phyloP scores from a whole-genome alignment of 106 monocot genomes.

The Xerophyta viscosa region DNA sequence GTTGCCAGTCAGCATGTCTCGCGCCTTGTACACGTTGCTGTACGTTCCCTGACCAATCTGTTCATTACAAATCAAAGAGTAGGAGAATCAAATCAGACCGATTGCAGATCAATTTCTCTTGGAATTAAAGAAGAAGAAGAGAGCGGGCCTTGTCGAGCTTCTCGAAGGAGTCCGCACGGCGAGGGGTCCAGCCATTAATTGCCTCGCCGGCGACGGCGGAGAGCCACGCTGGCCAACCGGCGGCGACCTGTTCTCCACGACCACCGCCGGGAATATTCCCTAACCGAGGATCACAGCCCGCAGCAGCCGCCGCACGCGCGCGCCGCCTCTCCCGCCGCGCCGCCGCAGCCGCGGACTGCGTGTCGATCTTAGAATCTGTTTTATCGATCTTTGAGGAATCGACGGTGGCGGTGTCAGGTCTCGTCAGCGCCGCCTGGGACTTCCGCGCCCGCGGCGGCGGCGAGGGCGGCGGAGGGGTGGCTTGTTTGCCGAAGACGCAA shows the following conservation, averaged over 20 bases:
- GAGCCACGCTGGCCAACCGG: slow-evolving; percentile 74
- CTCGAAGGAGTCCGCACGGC: slow-evolving; percentile 57
- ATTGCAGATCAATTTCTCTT: neutral
- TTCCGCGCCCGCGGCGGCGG: neutral
- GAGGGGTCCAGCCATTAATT: slow-evolving; percentile 67
- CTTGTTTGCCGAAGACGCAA: slow-evolving; percentile 1
- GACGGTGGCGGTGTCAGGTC: no score
- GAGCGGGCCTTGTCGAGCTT: slow-evolving; percentile 50
- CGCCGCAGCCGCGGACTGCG: neutral
- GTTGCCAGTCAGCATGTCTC: slow-evolving; percentile 36
- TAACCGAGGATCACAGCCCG: neutral
- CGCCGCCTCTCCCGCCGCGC: neutral
- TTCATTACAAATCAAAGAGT: neutral
- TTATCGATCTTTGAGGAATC: no score
- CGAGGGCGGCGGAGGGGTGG: no score
- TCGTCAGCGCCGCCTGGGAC: neutral
- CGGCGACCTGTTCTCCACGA: slow-evolving; percentile 58
- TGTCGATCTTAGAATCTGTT: neutral
- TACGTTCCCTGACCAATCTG: slow-evolving; percentile 72
- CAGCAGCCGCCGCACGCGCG: slow-evolving; percentile 5
- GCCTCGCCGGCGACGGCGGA: slow-evolving; percentile 67
- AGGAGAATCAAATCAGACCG: neutral
- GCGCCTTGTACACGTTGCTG: slow-evolving; percentile 67
- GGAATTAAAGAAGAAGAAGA: neutral
- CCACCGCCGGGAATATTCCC: slow-evolving; percentile 14